Evolutionary conservation across 2,329 filamentous ascomycete genomes (phyloP), one percentile per base, ranked within the genome.

Genomic region (Chaetomium strumarium): DNA sequence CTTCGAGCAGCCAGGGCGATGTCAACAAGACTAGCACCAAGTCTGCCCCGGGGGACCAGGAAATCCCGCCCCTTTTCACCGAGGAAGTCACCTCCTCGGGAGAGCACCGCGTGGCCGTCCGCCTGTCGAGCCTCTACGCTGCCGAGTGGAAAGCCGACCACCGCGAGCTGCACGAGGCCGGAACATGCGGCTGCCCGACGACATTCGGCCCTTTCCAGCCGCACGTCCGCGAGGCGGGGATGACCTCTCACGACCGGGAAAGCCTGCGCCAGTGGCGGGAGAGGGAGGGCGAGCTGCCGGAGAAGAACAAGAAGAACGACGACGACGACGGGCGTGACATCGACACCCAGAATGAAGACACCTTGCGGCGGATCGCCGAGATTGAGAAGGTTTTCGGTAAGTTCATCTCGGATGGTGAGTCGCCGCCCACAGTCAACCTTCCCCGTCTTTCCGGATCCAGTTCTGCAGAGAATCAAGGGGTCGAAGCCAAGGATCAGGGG

Each of bases 81-180:
- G 53, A 51, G 48, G 29, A 37, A 3, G 45, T 54, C 6, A 44
- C 55, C 20, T 49, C 55, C 6, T 51, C 46, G 7, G 51, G 58
- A 17, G 49, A 55, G 38, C 49, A 58, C 2, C 58, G 53, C 5
- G 61, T 68, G 5, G 41, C 63, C 0, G 58, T 71, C 33, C 68
- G 70, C 1, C 60, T 70, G 10, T 47, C 63, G 0, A 67, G 69
- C 49, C 58, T 70, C n/a, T 74, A 66, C 52, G 70, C 65, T 1
- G 68, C 66, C 3, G 72, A 75, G 55, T 75, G 72, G 72, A 55
- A 65, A 2, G 53, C 54, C 0, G 72, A 74, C 57, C 72, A 75
- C 58, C 63, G 64, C 11, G 53, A 56, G 16, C 64, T 67, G 5
- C 72, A 75, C 58, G 49, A 59, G 4, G 48, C 41, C 4, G 70